phyloP scores from a whole-genome alignment of 805 yeast genomes.

The Cyberlindnera samutprakarnensis region DNA sequence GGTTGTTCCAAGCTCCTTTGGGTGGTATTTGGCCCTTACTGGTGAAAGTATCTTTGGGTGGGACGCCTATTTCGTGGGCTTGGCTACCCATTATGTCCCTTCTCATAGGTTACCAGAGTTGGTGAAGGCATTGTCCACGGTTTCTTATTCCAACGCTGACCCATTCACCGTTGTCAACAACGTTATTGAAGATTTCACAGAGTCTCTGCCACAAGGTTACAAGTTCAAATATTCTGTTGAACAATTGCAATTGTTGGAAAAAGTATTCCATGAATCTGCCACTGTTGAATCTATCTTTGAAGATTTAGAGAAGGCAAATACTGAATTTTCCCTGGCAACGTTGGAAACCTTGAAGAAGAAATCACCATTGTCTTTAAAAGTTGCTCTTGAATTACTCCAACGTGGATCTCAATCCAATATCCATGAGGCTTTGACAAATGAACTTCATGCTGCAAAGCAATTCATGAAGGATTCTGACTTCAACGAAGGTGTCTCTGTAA shows the following conservation, averaged over 20 bases:
- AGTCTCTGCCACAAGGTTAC: conserved; percentile 56
- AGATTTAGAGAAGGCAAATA: conserved; percentile 41
- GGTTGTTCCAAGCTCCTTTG: conserved; percentile 67
- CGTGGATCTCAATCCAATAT: conserved; percentile 52
- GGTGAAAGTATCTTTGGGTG: conserved; percentile 71
- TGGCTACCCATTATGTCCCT: conserved; percentile 86
- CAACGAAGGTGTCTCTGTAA: conserved; percentile 58
- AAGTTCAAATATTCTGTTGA: conserved; percentile 48
- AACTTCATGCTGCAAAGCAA: conserved; percentile 69
- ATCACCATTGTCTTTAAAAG: conserved; percentile 73
- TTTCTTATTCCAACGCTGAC: conserved; percentile 19
- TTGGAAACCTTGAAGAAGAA: conserved; percentile 50
- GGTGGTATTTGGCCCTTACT: conserved; percentile 80
- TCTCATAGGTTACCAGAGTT: conserved; percentile 55
- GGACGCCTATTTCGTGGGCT: conserved; percentile 78
- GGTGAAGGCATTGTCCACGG: conserved; percentile 51
- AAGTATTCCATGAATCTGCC: conserved; percentile 46
- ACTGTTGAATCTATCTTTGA: conserved; percentile 42
- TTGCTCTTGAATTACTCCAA: conserved; percentile 62
- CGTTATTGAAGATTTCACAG: conserved; percentile 73
- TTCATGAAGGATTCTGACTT: conserved; percentile 62
- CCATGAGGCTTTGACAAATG: conserved; percentile 60
- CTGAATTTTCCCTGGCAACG: conserved; percentile 59
- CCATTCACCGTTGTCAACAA: conserved; percentile 45
- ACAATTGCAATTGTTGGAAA: conserved; percentile 58